Evolutionary conservation across 306 rosid species (phyloP), one percentile per base, ranked within the genome.

Genomic region (Vicia villosa): DNA sequence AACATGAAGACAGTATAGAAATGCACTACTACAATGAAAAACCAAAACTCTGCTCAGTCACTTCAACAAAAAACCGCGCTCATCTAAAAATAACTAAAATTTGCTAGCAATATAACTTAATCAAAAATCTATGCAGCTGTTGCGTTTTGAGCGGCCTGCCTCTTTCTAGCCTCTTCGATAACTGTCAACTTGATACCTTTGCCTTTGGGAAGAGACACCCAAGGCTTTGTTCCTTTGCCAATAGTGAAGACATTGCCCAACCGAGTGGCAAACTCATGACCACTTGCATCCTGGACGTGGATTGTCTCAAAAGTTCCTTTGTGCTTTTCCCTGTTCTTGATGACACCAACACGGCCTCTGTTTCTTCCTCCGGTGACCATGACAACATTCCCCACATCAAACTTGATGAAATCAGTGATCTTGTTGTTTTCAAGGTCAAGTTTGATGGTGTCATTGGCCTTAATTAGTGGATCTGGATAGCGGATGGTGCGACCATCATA

Each of bases 291-390:
- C 80, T 83, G 90, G 32, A 87, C 77, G 14, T 85, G 90, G 70
- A 85, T 74, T 12, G 94, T 88, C 78, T 85, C 94, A 15, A 88
- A 85, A 22, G 77, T 85, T 70, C 90, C 88, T 79, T 89, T 87
- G 5, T 85, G 87, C 70, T 89, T 91, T 69, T 88, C 97, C 43
- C 92, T 65, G 72, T 22, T 89, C 82, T 87, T 86, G 69, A 89
- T 85, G 11, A 89, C 88, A 42, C 97, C 92, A 16, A 86, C 95
- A 34, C 86, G 88, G 0, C 92, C 90, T 56, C 88, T 83, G 73
- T 89, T 86, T 77, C 96, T 84, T 72, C 90, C 92, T 10, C 96
- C 88, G 0, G 96, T 85, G 40, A 88, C 97, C 97, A 90, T 90
- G 28, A 86, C 90, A 40, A 89, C 86, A 36, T 86, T 86, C 8